These are phyloP conservation scores for Saccharomycopsis fermentans DNA, from an alignment of 805 yeast genomes.

Conservation along the genomic window DNA sequence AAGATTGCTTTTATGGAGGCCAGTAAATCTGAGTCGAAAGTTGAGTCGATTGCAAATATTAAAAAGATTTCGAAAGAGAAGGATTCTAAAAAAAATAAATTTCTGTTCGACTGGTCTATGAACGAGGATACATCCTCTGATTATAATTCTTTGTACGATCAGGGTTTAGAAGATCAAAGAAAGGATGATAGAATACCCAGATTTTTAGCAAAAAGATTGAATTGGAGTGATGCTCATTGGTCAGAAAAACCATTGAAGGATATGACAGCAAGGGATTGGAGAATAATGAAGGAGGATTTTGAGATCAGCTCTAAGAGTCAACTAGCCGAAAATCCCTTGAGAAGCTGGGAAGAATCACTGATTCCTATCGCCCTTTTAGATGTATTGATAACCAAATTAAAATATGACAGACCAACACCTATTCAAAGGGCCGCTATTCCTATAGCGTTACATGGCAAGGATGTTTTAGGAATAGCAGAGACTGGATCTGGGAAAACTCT, in stretches of 20 bases:
- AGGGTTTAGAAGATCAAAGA: constrained; percentile 17
- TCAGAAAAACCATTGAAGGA: constrained; percentile 45
- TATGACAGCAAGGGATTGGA: constrained; percentile 85
- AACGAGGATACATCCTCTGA: constrained; percentile 54
- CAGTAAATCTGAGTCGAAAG: constrained; percentile 2
- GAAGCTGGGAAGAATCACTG: constrained; percentile 61
- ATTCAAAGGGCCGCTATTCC: constrained; percentile 88
- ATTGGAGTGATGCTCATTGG: constrained; percentile 41
- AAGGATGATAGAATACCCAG: constrained; percentile 15
- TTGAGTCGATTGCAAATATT: neutral
- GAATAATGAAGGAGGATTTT: constrained; percentile 72
- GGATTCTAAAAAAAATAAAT: constrained; percentile 27
- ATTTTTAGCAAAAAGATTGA: constrained; percentile 13
- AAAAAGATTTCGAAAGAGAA: constrained; percentile 4
- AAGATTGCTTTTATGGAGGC: neutral
- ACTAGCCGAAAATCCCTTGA: constrained; percentile 41
- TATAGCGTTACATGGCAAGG: constrained; percentile 44
- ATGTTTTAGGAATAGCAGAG: constrained; percentile 84
- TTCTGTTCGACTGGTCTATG: constrained; percentile 60
- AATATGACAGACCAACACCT: constrained; percentile 69
- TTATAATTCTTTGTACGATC: constrained; percentile 29
- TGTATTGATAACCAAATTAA: constrained; percentile 29
- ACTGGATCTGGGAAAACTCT: constrained; percentile 96
- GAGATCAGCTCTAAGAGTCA: constrained; percentile 48
- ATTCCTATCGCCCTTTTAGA: constrained; percentile 35